Base-by-base conservation (phyloP, 2,329 filamentous ascomycete genomes). In the Stagonosporopsis vannaccii region DNA sequence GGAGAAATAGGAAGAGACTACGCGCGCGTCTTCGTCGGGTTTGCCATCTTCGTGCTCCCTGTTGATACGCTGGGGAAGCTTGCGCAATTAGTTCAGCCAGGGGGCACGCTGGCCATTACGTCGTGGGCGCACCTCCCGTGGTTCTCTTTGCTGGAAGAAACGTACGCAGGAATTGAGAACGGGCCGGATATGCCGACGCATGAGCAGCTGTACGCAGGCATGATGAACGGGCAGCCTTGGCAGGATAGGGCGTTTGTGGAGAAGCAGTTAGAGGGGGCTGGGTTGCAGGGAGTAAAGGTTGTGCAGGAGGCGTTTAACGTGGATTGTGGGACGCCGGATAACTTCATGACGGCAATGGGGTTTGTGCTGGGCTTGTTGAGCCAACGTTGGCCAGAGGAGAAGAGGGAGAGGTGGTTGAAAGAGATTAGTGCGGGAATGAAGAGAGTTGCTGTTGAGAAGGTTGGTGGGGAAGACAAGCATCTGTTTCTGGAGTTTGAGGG, bases 21-120 rank as follows among this genome's bases (percentile, higher is more conserved):
- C 50, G 67, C 63, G 6, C 68, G 68, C 48, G 13, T 68, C n/a
- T 67, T 70, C 51, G 39, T 65, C 32, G 63, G 62, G 19, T 69
- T 70, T 13, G 65, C 53, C 8, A 59, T 72, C 36, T 70, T 69
- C 52, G 30, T 61, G 28, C 28, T 70, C 6, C 58, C 60, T 0
- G 48, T 50, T 3, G 28, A 28, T 5, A 53, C 52, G 1, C 51
- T 67, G 6, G 5, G 45, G 2, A 41, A 37, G 11, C 45, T 59
- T n/a, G 40, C 49, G 41, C 12, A 6, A n/a, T 40, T 61, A 11
- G 23, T 69, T 7, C n/a, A 32, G 0, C 53, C 60, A 1, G 58
- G 51, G 6, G 70, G 69, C 9, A 63, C 61, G 53, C 45, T 71
- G 19, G 68, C 48, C n/a, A 20, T 73, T 2, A 60, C 56, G 1